phyloP scores from a whole-genome alignment of 257 asterid genomes.

The Cordia subcordata region DNA sequence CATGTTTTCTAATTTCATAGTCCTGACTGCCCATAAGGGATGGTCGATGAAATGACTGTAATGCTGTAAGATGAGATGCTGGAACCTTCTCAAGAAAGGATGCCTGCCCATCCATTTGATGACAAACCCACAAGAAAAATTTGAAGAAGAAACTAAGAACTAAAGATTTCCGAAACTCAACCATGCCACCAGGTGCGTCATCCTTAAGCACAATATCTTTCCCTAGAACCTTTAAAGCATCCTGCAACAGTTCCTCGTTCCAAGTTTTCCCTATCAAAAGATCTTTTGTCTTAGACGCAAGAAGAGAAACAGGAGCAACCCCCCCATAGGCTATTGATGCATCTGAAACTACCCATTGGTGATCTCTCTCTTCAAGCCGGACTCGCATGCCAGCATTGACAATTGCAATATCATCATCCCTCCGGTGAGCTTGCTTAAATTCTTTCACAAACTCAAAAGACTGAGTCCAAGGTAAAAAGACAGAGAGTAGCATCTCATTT shows the following conservation, averaged over 20 bases:
- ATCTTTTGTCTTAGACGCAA: slow-evolving; percentile 46
- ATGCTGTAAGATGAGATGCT: slow-evolving; percentile 68
- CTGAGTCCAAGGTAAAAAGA: slow-evolving; percentile 78
- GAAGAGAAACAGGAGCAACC: slow-evolving; percentile 78
- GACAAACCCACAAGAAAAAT: slow-evolving; percentile 85
- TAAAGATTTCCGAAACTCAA: slow-evolving; percentile 82
- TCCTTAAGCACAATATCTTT: slow-evolving; percentile 73
- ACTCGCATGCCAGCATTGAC: slow-evolving; percentile 96
- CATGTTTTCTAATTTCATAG: slow-evolving; percentile 63
- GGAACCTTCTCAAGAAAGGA: slow-evolving; percentile 50
- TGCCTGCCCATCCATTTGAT: slow-evolving; percentile 58
- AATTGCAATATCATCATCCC: slow-evolving; percentile 95
- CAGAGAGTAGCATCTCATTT: slow-evolving; percentile 69
- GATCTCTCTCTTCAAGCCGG: slow-evolving; percentile 48
- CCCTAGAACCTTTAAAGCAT: slow-evolving; percentile 55
- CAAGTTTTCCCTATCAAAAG: slow-evolving; percentile 71
- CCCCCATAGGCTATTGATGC: slow-evolving; percentile 83
- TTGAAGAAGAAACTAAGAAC: slow-evolving; percentile 85
- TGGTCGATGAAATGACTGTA: slow-evolving; percentile 57
- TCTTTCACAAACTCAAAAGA: slow-evolving; percentile 72
- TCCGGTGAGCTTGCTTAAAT: slow-evolving; percentile 91
- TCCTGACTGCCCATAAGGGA: slow-evolving; percentile 60
- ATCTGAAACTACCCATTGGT: slow-evolving; percentile 70
- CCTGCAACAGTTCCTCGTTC: slow-evolving; percentile 57
- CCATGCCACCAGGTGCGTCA: slow-evolving; percentile 98